phyloP scores from a whole-genome alignment of 495 filamentous ascomycete genomes.

The Penicillium paradoxum region DNA sequence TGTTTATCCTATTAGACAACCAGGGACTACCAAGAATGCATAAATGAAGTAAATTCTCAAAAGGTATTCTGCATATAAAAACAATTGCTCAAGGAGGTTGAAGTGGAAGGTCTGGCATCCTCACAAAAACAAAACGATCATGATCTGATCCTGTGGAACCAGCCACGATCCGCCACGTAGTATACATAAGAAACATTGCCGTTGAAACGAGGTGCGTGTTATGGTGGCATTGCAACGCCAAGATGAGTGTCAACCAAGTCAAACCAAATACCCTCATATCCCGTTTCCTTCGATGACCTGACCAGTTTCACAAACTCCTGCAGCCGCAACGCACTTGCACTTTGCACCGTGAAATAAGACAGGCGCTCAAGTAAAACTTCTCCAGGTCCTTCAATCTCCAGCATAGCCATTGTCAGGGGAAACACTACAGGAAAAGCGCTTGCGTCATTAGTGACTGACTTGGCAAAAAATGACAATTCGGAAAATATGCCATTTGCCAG shows the following conservation, averaged over 20 bases:
- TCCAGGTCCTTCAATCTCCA: slow-evolving; percentile 22
- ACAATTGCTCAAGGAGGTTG: background rate
- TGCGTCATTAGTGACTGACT: slow-evolving; percentile 8
- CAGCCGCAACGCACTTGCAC: slow-evolving; percentile 18
- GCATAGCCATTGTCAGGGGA: slow-evolving; percentile 26
- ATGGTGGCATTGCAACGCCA: slow-evolving; percentile 24
- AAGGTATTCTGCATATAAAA: background rate
- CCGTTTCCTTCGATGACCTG: slow-evolving; percentile 15
- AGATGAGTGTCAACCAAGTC: slow-evolving; percentile 27
- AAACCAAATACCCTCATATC: slow-evolving; percentile 24
- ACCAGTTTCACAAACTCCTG: slow-evolving; percentile 22
- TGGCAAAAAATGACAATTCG: slow-evolving; percentile 20
- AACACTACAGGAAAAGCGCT: slow-evolving; percentile 24
- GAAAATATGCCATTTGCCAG: slow-evolving; percentile 27
- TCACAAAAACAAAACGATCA: background rate
- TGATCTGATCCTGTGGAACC: background rate
- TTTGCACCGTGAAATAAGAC: slow-evolving; percentile 19
- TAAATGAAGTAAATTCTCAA: no score
- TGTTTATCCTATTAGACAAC: no score
- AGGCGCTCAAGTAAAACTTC: slow-evolving; percentile 22
- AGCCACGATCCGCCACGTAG: background rate
- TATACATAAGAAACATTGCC: background rate
- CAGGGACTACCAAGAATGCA: no score
- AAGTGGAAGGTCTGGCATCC: background rate
- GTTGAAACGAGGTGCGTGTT: background rate